A percentile compares a stretch with the other conserved stretches of the same genome.
Conservation (phyloP, 2,329 filamentous ascomycete species). For the Dothiorella sarmentorum region DNA sequence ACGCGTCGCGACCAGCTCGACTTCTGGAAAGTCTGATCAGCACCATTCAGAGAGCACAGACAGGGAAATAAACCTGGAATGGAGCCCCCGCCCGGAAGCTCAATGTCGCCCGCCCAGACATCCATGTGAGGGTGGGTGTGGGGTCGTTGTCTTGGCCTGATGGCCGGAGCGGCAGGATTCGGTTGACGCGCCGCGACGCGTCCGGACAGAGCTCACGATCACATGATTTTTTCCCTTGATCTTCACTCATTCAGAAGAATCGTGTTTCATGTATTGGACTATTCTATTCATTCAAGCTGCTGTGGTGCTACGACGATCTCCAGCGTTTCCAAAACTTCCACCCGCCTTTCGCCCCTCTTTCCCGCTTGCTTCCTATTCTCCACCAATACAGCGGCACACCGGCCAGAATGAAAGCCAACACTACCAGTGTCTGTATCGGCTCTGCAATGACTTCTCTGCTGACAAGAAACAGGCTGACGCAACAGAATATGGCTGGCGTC, state of each 20-base stretch:
- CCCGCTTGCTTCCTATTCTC: constrained; percentile 57
- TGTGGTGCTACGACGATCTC: neutral
- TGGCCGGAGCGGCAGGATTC: neutral
- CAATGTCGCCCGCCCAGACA: constrained; percentile 34
- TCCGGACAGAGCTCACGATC: neutral
- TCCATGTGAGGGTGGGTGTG: constrained; percentile 21
- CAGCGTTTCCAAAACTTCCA: constrained; percentile 18
- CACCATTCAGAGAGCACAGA: neutral
- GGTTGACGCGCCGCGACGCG: constrained; percentile 16
- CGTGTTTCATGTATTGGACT: neutral
- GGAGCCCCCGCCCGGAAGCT: constrained; percentile 27
- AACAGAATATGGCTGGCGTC: constrained; percentile 97
- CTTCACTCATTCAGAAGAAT: neutral
- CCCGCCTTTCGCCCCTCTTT: constrained; percentile 9
- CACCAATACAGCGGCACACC: constrained; percentile 89
- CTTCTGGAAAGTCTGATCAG: constrained; percentile 23
- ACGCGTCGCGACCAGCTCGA: constrained; percentile 28
- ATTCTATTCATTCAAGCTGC: neutral
- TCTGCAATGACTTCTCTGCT: constrained; percentile 86
- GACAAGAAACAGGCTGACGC: constrained; percentile 88
- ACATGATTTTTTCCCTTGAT: neutral
- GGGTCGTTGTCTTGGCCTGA: neutral
- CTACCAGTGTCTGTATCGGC: constrained; percentile 83
- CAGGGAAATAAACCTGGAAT: constrained; percentile 26
- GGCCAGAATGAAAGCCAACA: constrained; percentile 77